These are phyloP conservation scores for Pseudocercospora crystallina DNA, from an alignment of 2,329 filamentous ascomycete genomes.

Conservation along the genomic window DNA sequence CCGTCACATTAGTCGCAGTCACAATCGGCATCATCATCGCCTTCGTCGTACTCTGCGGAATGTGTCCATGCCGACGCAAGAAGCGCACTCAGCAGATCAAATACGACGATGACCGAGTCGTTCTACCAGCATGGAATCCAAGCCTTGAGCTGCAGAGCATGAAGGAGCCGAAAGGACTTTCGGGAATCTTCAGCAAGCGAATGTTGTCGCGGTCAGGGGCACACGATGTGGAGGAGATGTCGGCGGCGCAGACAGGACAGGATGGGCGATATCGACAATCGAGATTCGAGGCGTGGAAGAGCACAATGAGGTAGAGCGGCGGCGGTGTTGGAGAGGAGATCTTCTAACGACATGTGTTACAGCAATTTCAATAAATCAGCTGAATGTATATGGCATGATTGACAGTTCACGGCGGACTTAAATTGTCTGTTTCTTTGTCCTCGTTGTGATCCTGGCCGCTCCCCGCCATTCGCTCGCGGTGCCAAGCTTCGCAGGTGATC, in stretches of 20 bases:
- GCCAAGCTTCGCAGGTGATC: background rate
- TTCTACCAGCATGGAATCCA: conserved; percentile 12
- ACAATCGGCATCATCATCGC: no score
- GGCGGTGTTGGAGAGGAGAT: background rate
- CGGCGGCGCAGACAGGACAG: background rate
- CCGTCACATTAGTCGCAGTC: no score
- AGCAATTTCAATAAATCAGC: background rate
- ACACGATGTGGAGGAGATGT: no score
- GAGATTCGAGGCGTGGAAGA: background rate
- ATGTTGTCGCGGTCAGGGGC: no score
- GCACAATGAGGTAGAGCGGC: background rate
- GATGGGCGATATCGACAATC: background rate
- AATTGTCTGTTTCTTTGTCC: background rate
- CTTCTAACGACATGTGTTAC: background rate
- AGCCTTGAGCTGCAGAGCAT: conserved; percentile 1
- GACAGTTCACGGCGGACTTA: background rate
- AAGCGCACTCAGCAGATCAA: conserved; percentile 7
- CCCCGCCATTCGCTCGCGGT: background rate
- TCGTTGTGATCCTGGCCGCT: background rate
- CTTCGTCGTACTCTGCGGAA: no score
- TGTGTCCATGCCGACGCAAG: conserved; percentile 1
- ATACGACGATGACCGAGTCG: conserved; percentile 13
- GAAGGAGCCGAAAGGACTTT: no score
- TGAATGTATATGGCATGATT: background rate
- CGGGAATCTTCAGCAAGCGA: no score